Evolutionary conservation across 169 alveolate genomes (phyloP), one percentile per base, ranked within the genome.

Genomic region (Eimeria praecox): DNA sequence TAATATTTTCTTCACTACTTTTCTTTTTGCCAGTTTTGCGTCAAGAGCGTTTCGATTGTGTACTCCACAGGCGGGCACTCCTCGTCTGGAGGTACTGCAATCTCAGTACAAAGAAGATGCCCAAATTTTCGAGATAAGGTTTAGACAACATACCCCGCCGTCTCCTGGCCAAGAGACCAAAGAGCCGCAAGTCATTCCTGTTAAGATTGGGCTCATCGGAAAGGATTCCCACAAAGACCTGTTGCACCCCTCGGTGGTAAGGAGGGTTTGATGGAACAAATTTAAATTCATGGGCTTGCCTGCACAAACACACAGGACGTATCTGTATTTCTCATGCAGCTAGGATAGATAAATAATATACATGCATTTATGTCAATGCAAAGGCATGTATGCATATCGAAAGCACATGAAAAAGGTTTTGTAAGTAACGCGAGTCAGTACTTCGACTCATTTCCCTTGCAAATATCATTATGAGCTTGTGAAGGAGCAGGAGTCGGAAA

Each of bases 111-210:
- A 96, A 35, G 96, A 96, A 16, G 97, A 94, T 12, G 92, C 89
- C 14, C 87, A 96, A 54, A 90, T 91, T 33, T 98, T 94, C 96
- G 95, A 96, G n/a, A 75, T 98, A 66, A 90, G 97, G 12, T 94
- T 98, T 52, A 95, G 95, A 35, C 99, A 98, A 97, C 77, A 85
- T 30, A 97, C 98, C 46, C 97, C 98, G 9, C 98, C 98, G 24
- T 98, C 98, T 40, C 98, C 98, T 20, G 97, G 98, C 35, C 99
- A 98, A 94, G 96, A 96, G 69, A 97, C 95, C 87, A 98, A 98
- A 95, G 91, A 94, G 69, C 98, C 99, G 1, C 97, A 98, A 91
- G 98, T 98, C 90, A 98, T 98, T 80, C 99, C 99, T n/a, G 95
- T 98, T 33, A 95, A 96, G 66, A 94, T 98, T 46, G 99, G 99